Conservation (phyloP, 169 alveolate genomes). For the Cryptosporidium ryanae region DNA sequence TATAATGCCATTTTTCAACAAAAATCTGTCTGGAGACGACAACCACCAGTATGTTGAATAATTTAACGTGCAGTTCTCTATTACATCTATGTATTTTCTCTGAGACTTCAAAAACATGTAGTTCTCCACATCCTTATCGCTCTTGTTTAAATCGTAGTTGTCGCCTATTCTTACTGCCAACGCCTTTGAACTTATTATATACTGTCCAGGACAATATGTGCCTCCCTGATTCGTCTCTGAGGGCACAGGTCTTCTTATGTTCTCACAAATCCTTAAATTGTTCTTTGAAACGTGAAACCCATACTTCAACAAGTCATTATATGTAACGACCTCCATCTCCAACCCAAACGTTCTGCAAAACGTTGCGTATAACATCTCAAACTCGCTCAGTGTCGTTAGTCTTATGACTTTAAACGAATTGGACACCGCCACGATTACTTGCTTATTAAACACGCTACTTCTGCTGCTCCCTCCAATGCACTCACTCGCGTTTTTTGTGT, state of each 20-base stretch:
- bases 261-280: slow-evolving; percentile 76
- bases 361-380: slow-evolving; percentile 72
- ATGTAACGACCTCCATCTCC: slow-evolving; percentile 73
- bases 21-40: slow-evolving; percentile 76
- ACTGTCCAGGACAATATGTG: slow-evolving; percentile 80
- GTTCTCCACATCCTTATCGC: slow-evolving; percentile 18
- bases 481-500: neutral
- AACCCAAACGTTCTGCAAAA: slow-evolving; percentile 70
- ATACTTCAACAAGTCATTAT: slow-evolving; percentile 42
- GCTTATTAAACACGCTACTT: neutral
- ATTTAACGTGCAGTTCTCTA: slow-evolving; percentile 73
- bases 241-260: slow-evolving; percentile 75
- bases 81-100: slow-evolving; percentile 56
- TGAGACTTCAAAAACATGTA: slow-evolving; percentile 62
- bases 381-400: slow-evolving; percentile 52
- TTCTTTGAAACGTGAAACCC: slow-evolving; percentile 76
- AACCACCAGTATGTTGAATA: slow-evolving; percentile 78
- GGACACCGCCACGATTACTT: slow-evolving; percentile 58
- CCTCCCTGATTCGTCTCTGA: slow-evolving; percentile 77
- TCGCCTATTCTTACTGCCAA: slow-evolving; percentile 67
- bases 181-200: slow-evolving; percentile 77
- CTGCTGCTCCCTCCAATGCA: neutral
- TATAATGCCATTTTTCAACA: slow-evolving; percentile 76
- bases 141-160: slow-evolving; percentile 2
- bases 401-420: slow-evolving; percentile 44